These are phyloP conservation scores for Aspergillus japonicus DNA, from an alignment of 2,329 filamentous ascomycete species.

Conservation along the genomic window DNA sequence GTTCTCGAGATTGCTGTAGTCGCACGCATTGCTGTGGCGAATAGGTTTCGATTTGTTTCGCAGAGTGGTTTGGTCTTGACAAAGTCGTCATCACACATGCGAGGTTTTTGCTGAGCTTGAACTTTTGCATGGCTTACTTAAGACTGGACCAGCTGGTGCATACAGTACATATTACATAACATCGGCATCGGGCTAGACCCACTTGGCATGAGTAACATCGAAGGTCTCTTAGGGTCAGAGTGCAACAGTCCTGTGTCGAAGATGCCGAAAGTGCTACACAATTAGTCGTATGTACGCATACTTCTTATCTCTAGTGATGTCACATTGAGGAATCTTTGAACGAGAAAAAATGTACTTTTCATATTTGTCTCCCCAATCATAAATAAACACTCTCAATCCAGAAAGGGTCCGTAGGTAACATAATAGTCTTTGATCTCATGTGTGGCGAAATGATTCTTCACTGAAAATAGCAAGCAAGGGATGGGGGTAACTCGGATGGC, in stretches of 20 bases:
- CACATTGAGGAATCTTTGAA: background rate
- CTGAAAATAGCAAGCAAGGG: background rate
- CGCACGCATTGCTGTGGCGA: background rate
- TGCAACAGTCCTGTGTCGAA: too few relatives aligned
- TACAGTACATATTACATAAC: too few relatives aligned
- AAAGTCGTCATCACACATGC: too few relatives aligned
- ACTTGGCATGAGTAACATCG: too few relatives aligned
- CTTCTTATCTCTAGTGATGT: too few relatives aligned
- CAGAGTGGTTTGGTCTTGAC: background rate
- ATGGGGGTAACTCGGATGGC: slow-evolving; percentile 41
- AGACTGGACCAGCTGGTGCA: too few relatives aligned
- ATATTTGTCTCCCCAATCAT: slow-evolving; percentile 13
- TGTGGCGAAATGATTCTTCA: slow-evolving; percentile 8
- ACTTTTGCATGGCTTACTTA: too few relatives aligned
- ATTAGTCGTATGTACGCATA: too few relatives aligned
- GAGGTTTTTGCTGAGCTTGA: too few relatives aligned
- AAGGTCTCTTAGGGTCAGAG: too few relatives aligned
- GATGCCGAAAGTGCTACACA: too few relatives aligned
- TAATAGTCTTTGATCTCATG: slow-evolving; percentile 5
- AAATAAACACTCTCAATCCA: slow-evolving; percentile 22
- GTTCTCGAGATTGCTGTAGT: background rate
- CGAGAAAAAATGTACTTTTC: slow-evolving; percentile 27
- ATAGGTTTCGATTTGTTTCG: background rate
- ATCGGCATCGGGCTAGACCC: too few relatives aligned
- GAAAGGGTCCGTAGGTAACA: slow-evolving; percentile 4